phyloP scores from a whole-genome alignment of 257 asterid genomes.

The Solanum lycopersicoides region DNA sequence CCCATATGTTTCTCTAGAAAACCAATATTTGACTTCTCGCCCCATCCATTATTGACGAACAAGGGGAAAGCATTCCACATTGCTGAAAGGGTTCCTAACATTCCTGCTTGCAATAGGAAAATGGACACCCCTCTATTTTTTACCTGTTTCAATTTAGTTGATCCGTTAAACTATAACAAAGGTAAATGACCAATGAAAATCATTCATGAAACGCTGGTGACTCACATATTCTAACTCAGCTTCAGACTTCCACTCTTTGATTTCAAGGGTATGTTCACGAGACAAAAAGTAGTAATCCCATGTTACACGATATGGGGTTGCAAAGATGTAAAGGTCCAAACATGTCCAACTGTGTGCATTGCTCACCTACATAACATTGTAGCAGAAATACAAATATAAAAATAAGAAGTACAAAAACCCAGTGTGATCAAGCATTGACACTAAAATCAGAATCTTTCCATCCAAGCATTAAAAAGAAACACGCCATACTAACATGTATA shows the following conservation, averaged over 20 bases:
- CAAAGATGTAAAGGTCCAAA: slow-evolving; percentile 79
- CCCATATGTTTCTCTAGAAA: slow-evolving; percentile 85
- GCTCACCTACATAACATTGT: slow-evolving; percentile 33
- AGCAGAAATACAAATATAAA: no score
- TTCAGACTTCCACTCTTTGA: slow-evolving; percentile 72
- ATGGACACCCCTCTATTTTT: slow-evolving; percentile 62
- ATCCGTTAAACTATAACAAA: background rate
- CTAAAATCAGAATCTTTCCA: background rate
- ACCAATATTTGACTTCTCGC: slow-evolving; percentile 62
- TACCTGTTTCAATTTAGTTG: slow-evolving; percentile 30
- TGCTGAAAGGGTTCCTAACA: slow-evolving; percentile 67
- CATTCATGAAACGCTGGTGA: background rate
- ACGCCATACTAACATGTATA: background rate
- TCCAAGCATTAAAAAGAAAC: background rate
- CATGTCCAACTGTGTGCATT: slow-evolving; percentile 86
- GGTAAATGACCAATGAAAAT: background rate
- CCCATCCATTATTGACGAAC: slow-evolving; percentile 69
- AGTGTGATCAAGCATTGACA: background rate
- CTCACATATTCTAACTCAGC: slow-evolving; percentile 77
- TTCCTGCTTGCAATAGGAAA: slow-evolving; percentile 83
- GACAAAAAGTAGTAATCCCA: slow-evolving; percentile 80
- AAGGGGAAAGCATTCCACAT: slow-evolving; percentile 84
- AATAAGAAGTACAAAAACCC: no score
- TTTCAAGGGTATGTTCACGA: slow-evolving; percentile 71
- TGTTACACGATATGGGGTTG: slow-evolving; percentile 77